These are phyloP conservation scores for Abelmoschus esculentus DNA, from an alignment of 345 rosid genomes.

Conservation along the genomic window DNA sequence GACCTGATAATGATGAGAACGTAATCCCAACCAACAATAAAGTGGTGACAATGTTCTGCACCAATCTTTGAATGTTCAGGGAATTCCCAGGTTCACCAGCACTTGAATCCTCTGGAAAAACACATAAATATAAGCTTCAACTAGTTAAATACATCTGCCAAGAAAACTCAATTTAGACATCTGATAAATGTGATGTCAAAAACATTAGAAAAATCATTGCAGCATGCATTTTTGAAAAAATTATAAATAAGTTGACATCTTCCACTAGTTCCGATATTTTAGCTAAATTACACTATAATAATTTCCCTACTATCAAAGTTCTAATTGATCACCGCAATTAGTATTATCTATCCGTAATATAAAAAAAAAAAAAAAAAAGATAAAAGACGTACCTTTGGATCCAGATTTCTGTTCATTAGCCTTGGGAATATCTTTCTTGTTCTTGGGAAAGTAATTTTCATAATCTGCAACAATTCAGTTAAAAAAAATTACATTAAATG, in stretches of 20 bases:
- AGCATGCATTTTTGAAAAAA: neutral
- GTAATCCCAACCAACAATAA: conserved; percentile 21
- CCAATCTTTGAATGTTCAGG: conserved; percentile 17
- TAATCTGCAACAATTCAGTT: conserved; percentile 20
- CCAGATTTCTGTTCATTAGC: conserved; percentile 15
- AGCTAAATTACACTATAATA: neutral
- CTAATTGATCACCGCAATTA: neutral
- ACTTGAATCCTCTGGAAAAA: conserved; percentile 27
- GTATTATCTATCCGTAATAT: neutral
- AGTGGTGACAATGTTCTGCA: conserved; percentile 11
- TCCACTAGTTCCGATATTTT: neutral
- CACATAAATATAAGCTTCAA: neutral
- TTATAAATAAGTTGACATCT: neutral
- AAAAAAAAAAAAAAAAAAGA: no score
- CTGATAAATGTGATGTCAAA: neutral
- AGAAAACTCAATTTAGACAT: neutral
- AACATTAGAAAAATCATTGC: neutral
- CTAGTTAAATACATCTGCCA: neutral
- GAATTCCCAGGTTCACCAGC: conserved; percentile 25
- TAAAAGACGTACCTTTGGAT: conserved; percentile 21
- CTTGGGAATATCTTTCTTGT: conserved; percentile 33
- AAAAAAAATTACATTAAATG: neutral
- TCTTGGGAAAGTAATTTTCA: conserved; percentile 37
- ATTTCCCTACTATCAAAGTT: neutral
- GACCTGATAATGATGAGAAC: conserved; percentile 9